phyloP scores from a whole-genome alignment of 352 stramenopile genomes.

The Globisporangium sylvaticum region DNA sequence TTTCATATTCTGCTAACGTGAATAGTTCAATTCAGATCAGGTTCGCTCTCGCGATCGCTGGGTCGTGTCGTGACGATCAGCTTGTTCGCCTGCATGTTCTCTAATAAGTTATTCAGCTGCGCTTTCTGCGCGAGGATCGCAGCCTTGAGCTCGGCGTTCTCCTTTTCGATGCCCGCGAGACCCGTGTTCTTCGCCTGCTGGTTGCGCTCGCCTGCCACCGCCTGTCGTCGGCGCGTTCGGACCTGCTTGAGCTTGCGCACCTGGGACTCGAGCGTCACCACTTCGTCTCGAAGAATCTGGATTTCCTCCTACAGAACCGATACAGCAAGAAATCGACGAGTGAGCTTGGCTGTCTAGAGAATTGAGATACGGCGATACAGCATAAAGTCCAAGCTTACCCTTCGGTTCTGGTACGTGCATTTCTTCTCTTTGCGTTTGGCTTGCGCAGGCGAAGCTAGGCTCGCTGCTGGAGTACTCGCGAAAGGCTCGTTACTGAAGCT shows the following conservation, averaged over 20 bases:
- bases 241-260: slow-evolving; percentile 14
- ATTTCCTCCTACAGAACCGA: slow-evolving; percentile 8
- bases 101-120: slow-evolving; percentile 14
- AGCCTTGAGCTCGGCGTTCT: slow-evolving; percentile 17
- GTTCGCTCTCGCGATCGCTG: background rate
- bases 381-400: background rate
- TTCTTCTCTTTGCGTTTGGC: slow-evolving; percentile 8
- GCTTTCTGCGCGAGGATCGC: slow-evolving; percentile 13
- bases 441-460: background rate
- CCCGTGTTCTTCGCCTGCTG: background rate
- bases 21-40: background rate
- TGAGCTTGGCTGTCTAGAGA: background rate
- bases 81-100: slow-evolving; percentile 7
- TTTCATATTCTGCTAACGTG: background rate
- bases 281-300: slow-evolving; percentile 13
- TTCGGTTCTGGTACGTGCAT: slow-evolving; percentile 17
- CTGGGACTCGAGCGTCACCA: slow-evolving; percentile 11
- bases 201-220: background rate
- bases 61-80: background rate
- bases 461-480: background rate
- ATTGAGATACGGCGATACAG: background rate
- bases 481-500: background rate
- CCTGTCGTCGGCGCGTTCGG: background rate
- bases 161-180: background rate
- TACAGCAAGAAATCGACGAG: background rate